A percentile compares a stretch with the other conserved stretches of the same genome.
phyloP scores from a whole-genome alignment of 1,284 basidiomycete genomes.

The Malassezia brasiliensis region DNA sequence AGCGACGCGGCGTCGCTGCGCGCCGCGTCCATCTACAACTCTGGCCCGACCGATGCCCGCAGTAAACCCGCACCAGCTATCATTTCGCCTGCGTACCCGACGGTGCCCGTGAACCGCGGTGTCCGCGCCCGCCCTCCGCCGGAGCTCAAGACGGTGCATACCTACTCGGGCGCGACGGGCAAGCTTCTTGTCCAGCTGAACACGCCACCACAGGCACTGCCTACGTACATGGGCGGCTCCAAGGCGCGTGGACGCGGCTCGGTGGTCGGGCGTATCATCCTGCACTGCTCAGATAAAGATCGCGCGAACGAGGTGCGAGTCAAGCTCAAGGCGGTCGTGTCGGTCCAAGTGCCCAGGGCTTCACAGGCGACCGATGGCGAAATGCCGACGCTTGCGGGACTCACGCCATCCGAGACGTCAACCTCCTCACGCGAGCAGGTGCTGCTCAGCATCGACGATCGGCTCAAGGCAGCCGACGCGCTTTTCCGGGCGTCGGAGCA shows the following conservation, averaged over 20 bases:
- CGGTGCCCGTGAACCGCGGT: too few relatives aligned
- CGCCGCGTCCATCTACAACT: slow-evolving; percentile 1
- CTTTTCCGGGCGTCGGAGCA: slow-evolving; percentile 12
- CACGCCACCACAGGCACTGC: slow-evolving; percentile 26
- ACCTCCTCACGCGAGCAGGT: slow-evolving; percentile 18
- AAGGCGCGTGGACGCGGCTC: slow-evolving; percentile 28
- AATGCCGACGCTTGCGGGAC: slow-evolving; percentile 14
- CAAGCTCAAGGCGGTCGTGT: slow-evolving; percentile 24
- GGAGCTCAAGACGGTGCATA: slow-evolving; percentile 12
- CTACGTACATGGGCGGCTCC: slow-evolving; percentile 38
- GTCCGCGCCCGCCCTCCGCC: not conserved
- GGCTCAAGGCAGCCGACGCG: slow-evolving; percentile 19
- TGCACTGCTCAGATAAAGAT: slow-evolving; percentile 21
- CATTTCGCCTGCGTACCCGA: too few relatives aligned
- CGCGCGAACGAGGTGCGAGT: slow-evolving; percentile 24
- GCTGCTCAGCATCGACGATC: slow-evolving; percentile 27
- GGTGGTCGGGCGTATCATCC: slow-evolving; percentile 22
- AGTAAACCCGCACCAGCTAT: too few relatives aligned
- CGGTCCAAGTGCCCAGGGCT: slow-evolving; percentile 17
- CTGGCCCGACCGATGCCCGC: not conserved
- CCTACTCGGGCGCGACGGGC: slow-evolving; percentile 12
- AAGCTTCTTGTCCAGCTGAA: slow-evolving; percentile 14
- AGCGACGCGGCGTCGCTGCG: slow-evolving; percentile 3
- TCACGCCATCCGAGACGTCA: slow-evolving; percentile 2
- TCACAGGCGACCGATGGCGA: slow-evolving; percentile 23